Evolutionary conservation across 345 rosid species (phyloP), one percentile per base, ranked within the genome.

Genomic region (Citrus mangshanensis): DNA sequence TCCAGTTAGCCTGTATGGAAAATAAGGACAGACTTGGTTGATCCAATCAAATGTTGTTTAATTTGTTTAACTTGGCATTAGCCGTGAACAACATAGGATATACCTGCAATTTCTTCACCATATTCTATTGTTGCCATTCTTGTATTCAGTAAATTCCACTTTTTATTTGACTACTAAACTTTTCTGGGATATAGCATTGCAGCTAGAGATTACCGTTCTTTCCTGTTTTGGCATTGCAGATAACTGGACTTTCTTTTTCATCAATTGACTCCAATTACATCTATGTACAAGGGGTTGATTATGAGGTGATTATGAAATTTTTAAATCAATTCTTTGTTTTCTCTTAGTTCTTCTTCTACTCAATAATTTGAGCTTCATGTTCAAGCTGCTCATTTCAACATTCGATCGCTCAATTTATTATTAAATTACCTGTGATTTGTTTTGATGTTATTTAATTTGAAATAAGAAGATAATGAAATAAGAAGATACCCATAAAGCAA

Each of bases 211-310:
- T 49, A 58, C 60, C 76, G 51, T 64, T 70, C 24, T 67, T 72
- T 65, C 64, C 70, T 16, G n/a, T 12, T 64, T 63, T 80, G 54
- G 9, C 78, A 37, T 24, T 76, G 79, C 89, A 92, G 93, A 89
- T 92, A 81, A 90, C 91, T 12, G 90, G 96, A 77, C 92, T 90
- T 70, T 84, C 93, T 62, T 90, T 88, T 85, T 92, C 92, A 21
- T 90, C 92, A 10, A 65, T 92, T 22, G 78, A 89, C 81, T 72
- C 91, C 1, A 76, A 86, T 77, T 89, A 85, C 77, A 85, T 90
- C 82, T 89, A 86, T 64, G 70, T 92, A 61, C 92, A 90, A 79
- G 95, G 93, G 60, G 81, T 89, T 70, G 93, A 92, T 81, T 90
- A 89, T 81, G 95, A 90, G 95, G 93, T 89, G 74, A 85, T 78